Evolutionary conservation across 805 yeast species (phyloP), one percentile per base, ranked within the genome.

Genomic region (Nakazawaea wickerhamii): DNA sequence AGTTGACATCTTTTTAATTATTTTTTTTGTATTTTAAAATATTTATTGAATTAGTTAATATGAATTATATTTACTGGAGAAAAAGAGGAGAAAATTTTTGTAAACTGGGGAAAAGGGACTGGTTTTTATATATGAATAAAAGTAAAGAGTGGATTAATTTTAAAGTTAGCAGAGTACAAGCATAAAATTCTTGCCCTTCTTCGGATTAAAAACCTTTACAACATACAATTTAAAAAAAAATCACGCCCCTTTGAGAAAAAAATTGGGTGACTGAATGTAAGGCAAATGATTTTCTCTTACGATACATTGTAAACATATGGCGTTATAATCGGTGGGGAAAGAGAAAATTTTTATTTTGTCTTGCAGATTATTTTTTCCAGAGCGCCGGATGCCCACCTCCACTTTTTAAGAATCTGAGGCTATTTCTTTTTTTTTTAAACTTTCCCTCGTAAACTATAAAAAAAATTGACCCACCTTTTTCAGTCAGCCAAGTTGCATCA

Each of bases 1-100:
- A 26, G 33, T 22, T n/a, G 43, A 40, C 43, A 40, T 40, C 18
- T n/a, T 36, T 13, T 22, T 19, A 25, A 34, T 19, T 22, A 2
- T 10, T 31, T 31, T 17, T 18, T 31, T 17, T 15, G n/a, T 2
- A 7, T 31, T 9, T 31, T 6, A 15, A 17, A 9, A 14, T 9
- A 6, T 31, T 9, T 31, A 17, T 31, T 17, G 14, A 15, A 15
- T 31, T 31, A 9, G 5, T 17, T 11, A 19, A 17, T 14, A 9
- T 31, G 14, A 15, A 31, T 15, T 15, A 5, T 15, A 15, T 9
- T 31, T 8, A 17, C 10, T 31, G 14, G 26, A 8, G 26, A 23
- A 8, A 8, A 23, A 23, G 10, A 23, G 26, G 10, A 23, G 26
- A 23, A 23, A 23, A 10, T 28, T 11, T 9, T 13, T 28, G 32